Percentiles rank a stretch among this genome's conserved stretches.
Evolutionary conservation across 2,329 filamentous ascomycete species (phyloP).

Genomic region (Fusarium sp.): DNA sequence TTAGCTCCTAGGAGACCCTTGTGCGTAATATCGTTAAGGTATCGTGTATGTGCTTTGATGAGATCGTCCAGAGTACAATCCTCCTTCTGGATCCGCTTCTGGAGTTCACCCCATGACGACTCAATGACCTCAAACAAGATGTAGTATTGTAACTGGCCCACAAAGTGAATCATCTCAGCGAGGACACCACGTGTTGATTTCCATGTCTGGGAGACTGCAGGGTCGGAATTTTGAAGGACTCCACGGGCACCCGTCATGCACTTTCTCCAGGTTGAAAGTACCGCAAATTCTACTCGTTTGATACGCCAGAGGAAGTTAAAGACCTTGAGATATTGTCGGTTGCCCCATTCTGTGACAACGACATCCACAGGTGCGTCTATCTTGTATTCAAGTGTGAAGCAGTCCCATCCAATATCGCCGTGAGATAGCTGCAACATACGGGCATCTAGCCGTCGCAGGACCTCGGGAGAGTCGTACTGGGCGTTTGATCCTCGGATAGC

Average conservation of each 20-base stretch:
- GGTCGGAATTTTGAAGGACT: slow-evolving; percentile 82
- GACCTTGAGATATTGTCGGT: slow-evolving; percentile 96
- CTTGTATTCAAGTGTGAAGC: slow-evolving; percentile 98
- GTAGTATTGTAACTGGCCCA: slow-evolving; percentile 97
- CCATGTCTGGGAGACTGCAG: slow-evolving; percentile 82
- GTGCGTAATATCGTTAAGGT: slow-evolving; percentile 93
- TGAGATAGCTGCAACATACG: slow-evolving; percentile 97
- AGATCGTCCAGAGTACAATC: slow-evolving; percentile 94
- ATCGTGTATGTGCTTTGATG: slow-evolving; percentile 90
- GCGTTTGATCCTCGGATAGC: slow-evolving; percentile 97
- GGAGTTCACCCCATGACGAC: slow-evolving; percentile 91
- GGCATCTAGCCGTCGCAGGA: slow-evolving; percentile 92
- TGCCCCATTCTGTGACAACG: slow-evolving; percentile 95
- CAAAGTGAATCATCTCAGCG: slow-evolving; percentile 98
- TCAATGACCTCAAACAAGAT: slow-evolving; percentile 99
- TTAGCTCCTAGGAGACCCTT: slow-evolving; percentile 91
- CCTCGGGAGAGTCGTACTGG: slow-evolving; percentile 93
- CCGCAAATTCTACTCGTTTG: slow-evolving; percentile 95
- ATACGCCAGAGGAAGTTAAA: slow-evolving; percentile 99
- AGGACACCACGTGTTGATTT: slow-evolving; percentile 89
- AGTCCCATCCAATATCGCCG: slow-evolving; percentile 98
- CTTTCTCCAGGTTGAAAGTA: slow-evolving; percentile 91
- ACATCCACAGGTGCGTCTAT: slow-evolving; percentile 97
- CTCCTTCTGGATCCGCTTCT: slow-evolving; percentile 84
- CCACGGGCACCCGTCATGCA: slow-evolving; percentile 95